Evolutionary conservation across 2,329 filamentous ascomycete species (phyloP).

Genomic region (Didymella segeticola): DNA sequence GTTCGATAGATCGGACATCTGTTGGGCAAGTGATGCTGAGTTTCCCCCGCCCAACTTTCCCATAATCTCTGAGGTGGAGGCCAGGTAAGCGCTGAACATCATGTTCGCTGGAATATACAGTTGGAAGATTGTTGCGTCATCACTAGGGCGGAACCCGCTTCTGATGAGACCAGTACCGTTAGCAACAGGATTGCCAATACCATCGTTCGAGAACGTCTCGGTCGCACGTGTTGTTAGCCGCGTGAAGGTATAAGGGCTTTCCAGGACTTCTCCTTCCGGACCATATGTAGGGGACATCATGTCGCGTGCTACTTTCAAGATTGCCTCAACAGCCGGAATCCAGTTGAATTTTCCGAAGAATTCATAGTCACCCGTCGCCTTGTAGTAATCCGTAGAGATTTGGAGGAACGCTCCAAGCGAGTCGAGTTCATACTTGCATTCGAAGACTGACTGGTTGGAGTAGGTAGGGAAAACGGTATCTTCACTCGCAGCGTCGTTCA

Average conservation of each 20-base stretch:
- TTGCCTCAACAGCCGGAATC: slow-evolving; percentile 53
- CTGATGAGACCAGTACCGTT: slow-evolving; percentile 58
- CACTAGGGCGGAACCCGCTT: slow-evolving; percentile 58
- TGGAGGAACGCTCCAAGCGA: slow-evolving; percentile 60
- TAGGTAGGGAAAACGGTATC: slow-evolving; percentile 55
- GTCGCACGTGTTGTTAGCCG: slow-evolving; percentile 54
- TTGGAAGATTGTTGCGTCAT: slow-evolving; percentile 59
- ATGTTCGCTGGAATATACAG: slow-evolving; percentile 64
- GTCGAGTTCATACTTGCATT: slow-evolving; percentile 63
- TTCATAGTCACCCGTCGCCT: slow-evolving; percentile 54
- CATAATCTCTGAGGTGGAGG: slow-evolving; percentile 61
- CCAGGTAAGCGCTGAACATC: slow-evolving; percentile 74
- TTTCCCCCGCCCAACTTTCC: slow-evolving; percentile 52
- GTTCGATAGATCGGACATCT: slow-evolving; percentile 64
- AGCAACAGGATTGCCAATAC: slow-evolving; percentile 58
- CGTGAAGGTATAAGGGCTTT: slow-evolving; percentile 55
- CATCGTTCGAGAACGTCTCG: slow-evolving; percentile 61
- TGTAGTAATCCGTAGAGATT: slow-evolving; percentile 58
- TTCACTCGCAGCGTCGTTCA: slow-evolving; percentile 48
- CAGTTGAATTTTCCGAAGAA: slow-evolving; percentile 60
- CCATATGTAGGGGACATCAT: slow-evolving; percentile 59
- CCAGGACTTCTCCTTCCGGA: slow-evolving; percentile 52
- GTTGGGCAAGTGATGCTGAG: slow-evolving; percentile 59
- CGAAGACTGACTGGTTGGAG: slow-evolving; percentile 55
- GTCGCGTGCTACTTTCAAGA: slow-evolving; percentile 54